Conservation (phyloP, 208 protist genomes). For the Blastocrithidia nonstop region DNA sequence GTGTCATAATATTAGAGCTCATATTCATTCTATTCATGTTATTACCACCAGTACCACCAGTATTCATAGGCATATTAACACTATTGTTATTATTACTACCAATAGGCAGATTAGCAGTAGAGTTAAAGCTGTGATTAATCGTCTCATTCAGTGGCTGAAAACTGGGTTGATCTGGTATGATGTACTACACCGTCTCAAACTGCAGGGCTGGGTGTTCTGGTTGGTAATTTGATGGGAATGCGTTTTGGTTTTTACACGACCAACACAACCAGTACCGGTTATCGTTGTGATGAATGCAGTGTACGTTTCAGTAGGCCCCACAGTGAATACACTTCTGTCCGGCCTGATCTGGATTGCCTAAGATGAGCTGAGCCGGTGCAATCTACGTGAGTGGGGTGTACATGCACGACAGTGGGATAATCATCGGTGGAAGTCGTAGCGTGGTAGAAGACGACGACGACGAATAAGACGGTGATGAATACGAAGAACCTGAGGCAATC, state of each 20-base stretch:
- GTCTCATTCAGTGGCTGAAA: too few relatives aligned
- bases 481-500: too few relatives aligned
- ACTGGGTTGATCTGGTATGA: too few relatives aligned
- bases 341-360: conserved; percentile 16
- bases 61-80: neutral
- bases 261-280: conserved; percentile 66
- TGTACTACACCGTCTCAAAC: conserved; percentile 78
- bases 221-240: conserved; percentile 20
- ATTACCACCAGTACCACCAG: neutral
- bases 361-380: conserved; percentile 19
- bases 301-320: conserved; percentile 40
- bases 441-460: conserved; percentile 14
- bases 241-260: conserved; percentile 52
- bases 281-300: conserved; percentile 35
- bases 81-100: too few relatives aligned
- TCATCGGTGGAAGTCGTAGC: conserved; percentile 55
- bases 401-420: conserved; percentile 81
- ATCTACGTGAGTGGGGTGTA: conserved; percentile 67
- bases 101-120: too few relatives aligned
- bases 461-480: too few relatives aligned
- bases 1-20: neutral
- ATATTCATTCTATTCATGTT: neutral
- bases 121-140: too few relatives aligned
- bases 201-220: conserved; percentile 42
- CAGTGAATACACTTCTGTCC: conserved; percentile 49